A percentile compares a stretch with the other conserved stretches of the same genome.
Conservation (phyloP, 352 stramenopile genomes). For the Phytophthora tubulina region DNA sequence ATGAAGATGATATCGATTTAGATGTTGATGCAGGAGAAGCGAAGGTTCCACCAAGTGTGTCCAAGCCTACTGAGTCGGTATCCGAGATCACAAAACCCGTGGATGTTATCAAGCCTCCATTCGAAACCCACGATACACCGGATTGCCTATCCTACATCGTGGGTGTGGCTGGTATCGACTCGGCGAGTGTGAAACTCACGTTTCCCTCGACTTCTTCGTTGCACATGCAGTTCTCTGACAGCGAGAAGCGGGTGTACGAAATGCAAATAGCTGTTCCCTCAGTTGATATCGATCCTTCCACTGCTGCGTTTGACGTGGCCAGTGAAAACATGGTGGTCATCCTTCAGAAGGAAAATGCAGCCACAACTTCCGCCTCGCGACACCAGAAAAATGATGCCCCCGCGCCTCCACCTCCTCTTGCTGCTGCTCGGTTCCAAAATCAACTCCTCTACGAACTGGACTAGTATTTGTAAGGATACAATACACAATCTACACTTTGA, state of each 20-base stretch:
- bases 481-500: slow-evolving; percentile 5
- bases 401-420: slow-evolving; percentile 19
- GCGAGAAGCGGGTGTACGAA: slow-evolving; percentile 38
- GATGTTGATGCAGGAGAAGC: slow-evolving; percentile 19
- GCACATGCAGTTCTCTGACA: slow-evolving; percentile 42
- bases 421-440: slow-evolving; percentile 70
- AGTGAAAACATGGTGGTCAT: slow-evolving; percentile 83
- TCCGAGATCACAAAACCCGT: neutral
- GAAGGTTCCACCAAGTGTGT: neutral
- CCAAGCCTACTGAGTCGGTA: neutral
- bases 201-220: slow-evolving; percentile 51
- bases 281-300: slow-evolving; percentile 40
- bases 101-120: slow-evolving; percentile 35
- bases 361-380: neutral
- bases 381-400: slow-evolving; percentile 5
- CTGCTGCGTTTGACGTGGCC: slow-evolving; percentile 60
- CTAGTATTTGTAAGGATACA: slow-evolving; percentile 22
- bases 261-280: slow-evolving; percentile 43
- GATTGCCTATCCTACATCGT: slow-evolving; percentile 66
- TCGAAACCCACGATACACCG: slow-evolving; percentile 54
- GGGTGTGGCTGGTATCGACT: slow-evolving; percentile 46
- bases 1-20: slow-evolving; percentile 35
- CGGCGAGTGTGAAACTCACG: slow-evolving; percentile 48
- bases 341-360: slow-evolving; percentile 48
- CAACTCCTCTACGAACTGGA: slow-evolving; percentile 79